Base-by-base conservation (phyloP, 176 grass and related monocot genomes). In the Juncus inflexus region DNA sequence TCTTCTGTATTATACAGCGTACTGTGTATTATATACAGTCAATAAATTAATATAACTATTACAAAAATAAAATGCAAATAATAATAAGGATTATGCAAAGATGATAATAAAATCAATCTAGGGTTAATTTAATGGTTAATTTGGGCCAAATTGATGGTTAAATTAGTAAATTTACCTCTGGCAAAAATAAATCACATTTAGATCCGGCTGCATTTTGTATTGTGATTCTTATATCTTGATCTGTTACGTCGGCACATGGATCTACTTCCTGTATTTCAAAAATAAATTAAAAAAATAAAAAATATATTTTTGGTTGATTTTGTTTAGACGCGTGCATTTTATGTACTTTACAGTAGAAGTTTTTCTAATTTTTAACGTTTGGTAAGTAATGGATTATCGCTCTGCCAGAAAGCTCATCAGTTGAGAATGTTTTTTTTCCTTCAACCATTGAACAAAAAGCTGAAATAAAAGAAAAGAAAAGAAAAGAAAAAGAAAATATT, bases 371-470 rank as follows among this genome's bases (percentile, higher is more conserved):
- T n/a, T n/a, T n/a, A 65, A 59, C 85, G 85, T 74, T 86, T 91
- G 38, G 91, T 87, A 69, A 91, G 91, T 89, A 91, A 73, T 91
- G 94, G 64, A 97, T 84, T 68, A 84, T 76, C 62, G 88, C 94
- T 86, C 94, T 87, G 81, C 94, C 94, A 66, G 85, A 97, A 84
- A 97, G 85, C 73, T 91, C 81, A 82, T 81, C 65, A 40, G 94
- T 97, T 97, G 94, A 77, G 54, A 89, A 84, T 79, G 80, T 84
- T 63, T 81, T 86, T 81, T 82, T 97, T 5, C 94, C 94, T 59
- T 97, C 94, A 72, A 97, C 88, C 77, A 84, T 75, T 59, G 85
- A 97, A 68, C 84, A 91, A 88, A 97, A 97, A 15, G 94, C 94
- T 97, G 80, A 15, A 60, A 76, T 52, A 71, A 76, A 55, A 7